phyloP scores from a whole-genome alignment of 2,329 filamentous ascomycete genomes.

The Penicillium verrucosum region DNA sequence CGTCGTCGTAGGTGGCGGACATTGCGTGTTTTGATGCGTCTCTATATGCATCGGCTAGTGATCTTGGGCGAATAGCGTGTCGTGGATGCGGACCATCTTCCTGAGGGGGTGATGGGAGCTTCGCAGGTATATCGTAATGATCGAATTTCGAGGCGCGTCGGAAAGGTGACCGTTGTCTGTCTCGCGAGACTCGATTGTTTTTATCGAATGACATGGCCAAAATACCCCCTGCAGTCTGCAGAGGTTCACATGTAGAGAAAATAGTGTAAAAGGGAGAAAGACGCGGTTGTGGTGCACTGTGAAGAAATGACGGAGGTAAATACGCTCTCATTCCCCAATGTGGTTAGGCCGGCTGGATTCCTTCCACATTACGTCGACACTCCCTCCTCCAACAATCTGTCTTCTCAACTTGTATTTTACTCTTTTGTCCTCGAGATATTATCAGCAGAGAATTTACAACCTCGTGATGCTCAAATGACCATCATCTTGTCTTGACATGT shows the following conservation, averaged over 20 bases:
- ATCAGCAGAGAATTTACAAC: slow-evolving; percentile 11
- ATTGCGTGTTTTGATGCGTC: slow-evolving; percentile 32
- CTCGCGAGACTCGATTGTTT: slow-evolving; percentile 25
- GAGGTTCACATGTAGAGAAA: background rate
- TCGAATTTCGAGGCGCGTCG: slow-evolving; percentile 31
- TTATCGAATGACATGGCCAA: slow-evolving; percentile 33
- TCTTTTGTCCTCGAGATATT: background rate
- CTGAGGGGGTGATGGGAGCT: slow-evolving; percentile 28
- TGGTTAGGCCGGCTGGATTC: slow-evolving; percentile 14
- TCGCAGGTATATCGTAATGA: slow-evolving; percentile 29
- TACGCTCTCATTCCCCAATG: slow-evolving; percentile 22
- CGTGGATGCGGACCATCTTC: slow-evolving; percentile 29
- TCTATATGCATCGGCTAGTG: slow-evolving; percentile 41
- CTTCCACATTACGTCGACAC: background rate
- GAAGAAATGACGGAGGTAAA: slow-evolving; percentile 11
- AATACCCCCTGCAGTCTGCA: slow-evolving; percentile 11
- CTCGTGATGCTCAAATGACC: slow-evolving; percentile 9
- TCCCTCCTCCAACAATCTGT: background rate
- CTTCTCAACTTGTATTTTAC: background rate
- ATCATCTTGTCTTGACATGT: slow-evolving; percentile 12
- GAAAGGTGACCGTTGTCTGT: slow-evolving; percentile 33
- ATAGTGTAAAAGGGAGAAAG: background rate
- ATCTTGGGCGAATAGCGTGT: slow-evolving; percentile 37
- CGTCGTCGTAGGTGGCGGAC: slow-evolving; percentile 10
- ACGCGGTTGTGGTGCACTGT: background rate